phyloP scores from a whole-genome alignment of 331 rosid genomes.

The Rosa hybrid region DNA sequence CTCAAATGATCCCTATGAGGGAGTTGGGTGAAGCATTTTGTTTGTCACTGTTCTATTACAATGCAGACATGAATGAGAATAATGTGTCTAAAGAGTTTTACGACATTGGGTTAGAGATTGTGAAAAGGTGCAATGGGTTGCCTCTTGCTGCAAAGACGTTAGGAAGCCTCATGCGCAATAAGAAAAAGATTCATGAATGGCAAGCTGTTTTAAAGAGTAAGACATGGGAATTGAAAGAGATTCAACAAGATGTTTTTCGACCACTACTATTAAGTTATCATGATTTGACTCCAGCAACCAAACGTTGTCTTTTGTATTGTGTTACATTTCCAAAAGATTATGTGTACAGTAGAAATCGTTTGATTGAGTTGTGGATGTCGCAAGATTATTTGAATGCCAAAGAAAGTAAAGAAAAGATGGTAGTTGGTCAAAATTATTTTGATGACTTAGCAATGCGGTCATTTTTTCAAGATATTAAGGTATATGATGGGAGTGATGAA shows the following conservation, averaged over 20 bases:
- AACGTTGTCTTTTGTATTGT: neutral
- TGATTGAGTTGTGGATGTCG: neutral
- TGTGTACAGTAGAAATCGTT: accelerated
- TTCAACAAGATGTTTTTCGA: neutral
- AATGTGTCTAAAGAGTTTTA: neutral
- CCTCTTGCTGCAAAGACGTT: neutral
- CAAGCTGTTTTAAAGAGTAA: neutral
- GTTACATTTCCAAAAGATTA: neutral
- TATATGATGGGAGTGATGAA: no score
- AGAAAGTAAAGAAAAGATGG: neutral
- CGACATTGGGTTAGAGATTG: neutral
- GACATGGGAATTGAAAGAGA: neutral
- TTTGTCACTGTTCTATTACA: neutral
- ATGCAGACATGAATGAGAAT: neutral
- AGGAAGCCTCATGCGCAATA: neutral
- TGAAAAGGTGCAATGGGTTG: neutral
- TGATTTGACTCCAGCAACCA: neutral
- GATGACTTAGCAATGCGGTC: neutral
- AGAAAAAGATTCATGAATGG: neutral
- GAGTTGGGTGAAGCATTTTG: neutral
- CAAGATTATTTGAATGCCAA: neutral
- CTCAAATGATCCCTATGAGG: neutral
- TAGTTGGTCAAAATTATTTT: neutral
- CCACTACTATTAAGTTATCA: neutral
- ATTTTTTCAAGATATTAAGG: neutral